phyloP scores from a whole-genome alignment of 345 rosid genomes.

The Lepidium aucheri region DNA sequence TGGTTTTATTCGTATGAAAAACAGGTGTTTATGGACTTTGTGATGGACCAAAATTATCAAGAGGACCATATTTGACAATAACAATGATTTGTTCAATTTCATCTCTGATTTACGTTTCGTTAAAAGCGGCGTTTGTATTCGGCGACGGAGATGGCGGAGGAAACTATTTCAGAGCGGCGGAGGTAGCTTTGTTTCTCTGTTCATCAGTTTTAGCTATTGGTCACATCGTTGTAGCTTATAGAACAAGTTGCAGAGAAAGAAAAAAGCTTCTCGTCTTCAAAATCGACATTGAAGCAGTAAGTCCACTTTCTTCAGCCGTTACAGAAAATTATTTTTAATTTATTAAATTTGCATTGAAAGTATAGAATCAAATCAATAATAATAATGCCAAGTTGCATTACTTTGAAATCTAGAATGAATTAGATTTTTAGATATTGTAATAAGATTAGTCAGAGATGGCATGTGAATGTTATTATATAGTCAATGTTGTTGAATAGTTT shows the following conservation, averaged over 20 bases:
- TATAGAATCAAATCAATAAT: constrained; percentile 16
- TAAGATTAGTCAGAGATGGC: constrained; percentile 20
- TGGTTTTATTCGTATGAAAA: too few relatives aligned
- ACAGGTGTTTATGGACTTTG: constrained; percentile 81
- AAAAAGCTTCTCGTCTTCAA: constrained; percentile 86
- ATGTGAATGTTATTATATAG: constrained; percentile 17
- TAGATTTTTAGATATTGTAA: background rate
- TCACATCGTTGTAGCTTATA: constrained; percentile 64
- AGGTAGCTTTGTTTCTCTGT: constrained; percentile 58
- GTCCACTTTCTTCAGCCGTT: constrained; percentile 29
- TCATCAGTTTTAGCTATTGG: constrained; percentile 62
- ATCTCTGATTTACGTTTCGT: constrained; percentile 60
- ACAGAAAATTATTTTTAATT: background rate
- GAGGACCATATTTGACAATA: constrained; percentile 74
- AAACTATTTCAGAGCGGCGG: constrained; percentile 38
- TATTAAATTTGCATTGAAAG: constrained; percentile 16
- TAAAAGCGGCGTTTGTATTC: constrained; percentile 73
- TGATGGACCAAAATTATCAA: constrained; percentile 65
- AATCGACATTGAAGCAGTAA: constrained; percentile 96
- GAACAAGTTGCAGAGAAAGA: constrained; percentile 87
- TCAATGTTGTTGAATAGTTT: constrained; percentile 15
- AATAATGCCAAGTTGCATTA: constrained; percentile 9
- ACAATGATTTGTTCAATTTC: constrained; percentile 62
- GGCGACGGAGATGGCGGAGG: constrained; percentile 34
- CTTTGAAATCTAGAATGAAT: constrained; percentile 6